Conservation (phyloP, 345 rosid species). For the Cardamine chenopodiifolia region DNA sequence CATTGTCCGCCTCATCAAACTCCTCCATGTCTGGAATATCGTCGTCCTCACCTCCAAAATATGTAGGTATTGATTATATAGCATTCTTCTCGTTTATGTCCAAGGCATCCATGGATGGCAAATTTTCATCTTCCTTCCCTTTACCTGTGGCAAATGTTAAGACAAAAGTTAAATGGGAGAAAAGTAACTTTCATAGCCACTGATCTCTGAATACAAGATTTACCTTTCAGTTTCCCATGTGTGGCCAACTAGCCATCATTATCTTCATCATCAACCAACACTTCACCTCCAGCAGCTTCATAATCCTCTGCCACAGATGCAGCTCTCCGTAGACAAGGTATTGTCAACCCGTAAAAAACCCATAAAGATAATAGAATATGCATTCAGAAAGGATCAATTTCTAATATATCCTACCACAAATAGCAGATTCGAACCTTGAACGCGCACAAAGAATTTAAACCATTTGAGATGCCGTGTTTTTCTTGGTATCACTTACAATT, state of each 20-base stretch:
- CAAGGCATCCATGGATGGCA: slow-evolving; percentile 87
- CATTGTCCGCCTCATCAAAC: slow-evolving; percentile 74
- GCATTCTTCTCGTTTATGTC: slow-evolving; percentile 58
- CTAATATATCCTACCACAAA: too few species aligned
- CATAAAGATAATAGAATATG: neutral
- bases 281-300: slow-evolving; percentile 95
- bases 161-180: slow-evolving; percentile 12
- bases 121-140: slow-evolving; percentile 69
- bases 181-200: neutral
- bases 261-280: slow-evolving; percentile 91
- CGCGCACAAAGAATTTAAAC: too few species aligned
- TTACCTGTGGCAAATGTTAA: slow-evolving; percentile 49
- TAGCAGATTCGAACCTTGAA: too few species aligned
- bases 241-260: slow-evolving; percentile 98
- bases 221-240: slow-evolving; percentile 96
- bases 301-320: slow-evolving; percentile 92
- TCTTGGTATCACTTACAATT: too few species aligned
- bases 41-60: slow-evolving; percentile 89
- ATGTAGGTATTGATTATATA: slow-evolving; percentile 72
- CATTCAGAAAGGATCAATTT: too few species aligned
- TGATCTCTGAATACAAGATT: neutral
- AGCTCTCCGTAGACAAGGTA: slow-evolving; percentile 92
- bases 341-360: slow-evolving; percentile 40
- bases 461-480: too few species aligned
- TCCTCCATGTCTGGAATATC: slow-evolving; percentile 96